A percentile compares a stretch with the other conserved stretches of the same genome.
Conservation (phyloP, 2,329 filamentous ascomycete species). For the Sphaceloma murrayae region DNA sequence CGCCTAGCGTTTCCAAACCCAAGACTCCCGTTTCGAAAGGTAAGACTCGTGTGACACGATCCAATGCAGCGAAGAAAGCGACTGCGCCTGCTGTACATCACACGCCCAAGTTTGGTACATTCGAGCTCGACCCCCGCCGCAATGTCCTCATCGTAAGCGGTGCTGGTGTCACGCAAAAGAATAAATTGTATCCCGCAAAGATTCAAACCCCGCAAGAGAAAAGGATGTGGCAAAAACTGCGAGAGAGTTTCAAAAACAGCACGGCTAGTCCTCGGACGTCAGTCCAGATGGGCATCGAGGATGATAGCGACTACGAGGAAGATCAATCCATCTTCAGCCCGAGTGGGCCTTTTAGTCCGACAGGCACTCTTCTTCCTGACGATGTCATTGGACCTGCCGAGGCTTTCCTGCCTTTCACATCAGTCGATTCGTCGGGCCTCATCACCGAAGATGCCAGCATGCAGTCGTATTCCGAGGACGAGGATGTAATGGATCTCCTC, state of each 20-base stretch:
- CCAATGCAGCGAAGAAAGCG: conserved; percentile 18
- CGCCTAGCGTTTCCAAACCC: background rate
- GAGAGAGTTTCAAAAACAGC: conserved; percentile 22
- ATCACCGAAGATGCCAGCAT: conserved; percentile 16
- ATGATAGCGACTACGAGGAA: conserved; percentile 17
- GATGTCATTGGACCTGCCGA: conserved; percentile 19
- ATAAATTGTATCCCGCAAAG: conserved; percentile 20
- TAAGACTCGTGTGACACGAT: conserved; percentile 14
- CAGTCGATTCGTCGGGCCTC: conserved; percentile 17
- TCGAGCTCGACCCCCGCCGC: conserved; percentile 23
- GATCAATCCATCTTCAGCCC: conserved; percentile 13
- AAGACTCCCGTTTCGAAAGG: conserved; percentile 12
- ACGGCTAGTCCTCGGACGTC: conserved; percentile 26
- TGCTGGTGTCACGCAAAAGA: conserved; percentile 17
- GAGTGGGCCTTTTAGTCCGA: conserved; percentile 15
- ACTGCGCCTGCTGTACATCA: conserved; percentile 12
- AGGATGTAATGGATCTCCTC: conserved; percentile 61
- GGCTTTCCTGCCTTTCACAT: conserved; percentile 19
- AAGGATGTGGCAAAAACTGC: conserved; percentile 18
- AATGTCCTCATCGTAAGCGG: conserved; percentile 19
- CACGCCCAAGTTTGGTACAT: conserved; percentile 22
- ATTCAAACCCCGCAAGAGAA: conserved; percentile 19
- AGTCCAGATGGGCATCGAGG: conserved; percentile 18
- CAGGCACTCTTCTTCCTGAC: conserved; percentile 17
- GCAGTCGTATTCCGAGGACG: conserved; percentile 35